phyloP scores from a whole-genome alignment of 2,329 filamentous ascomycete genomes.

The Pseudogymnoascus sp. region DNA sequence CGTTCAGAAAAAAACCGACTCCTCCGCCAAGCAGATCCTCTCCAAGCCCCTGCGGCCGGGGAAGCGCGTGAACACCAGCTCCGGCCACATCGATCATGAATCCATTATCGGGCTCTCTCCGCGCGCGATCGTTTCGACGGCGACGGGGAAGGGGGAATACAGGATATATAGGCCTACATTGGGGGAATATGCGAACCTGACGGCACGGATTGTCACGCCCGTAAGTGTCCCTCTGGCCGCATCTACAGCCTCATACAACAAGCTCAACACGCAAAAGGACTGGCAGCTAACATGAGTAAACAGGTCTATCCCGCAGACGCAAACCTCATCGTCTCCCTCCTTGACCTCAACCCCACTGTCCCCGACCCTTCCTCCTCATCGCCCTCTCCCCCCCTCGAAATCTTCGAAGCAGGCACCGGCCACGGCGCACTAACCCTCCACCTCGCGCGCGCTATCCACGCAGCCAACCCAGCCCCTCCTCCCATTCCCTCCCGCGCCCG shows the following conservation, averaged over 20 bases:
- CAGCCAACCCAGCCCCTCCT: constrained; percentile 51
- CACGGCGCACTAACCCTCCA: constrained; percentile 72
- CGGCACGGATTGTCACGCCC: constrained; percentile 64
- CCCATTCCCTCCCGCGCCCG: constrained; percentile 23
- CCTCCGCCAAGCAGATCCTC: constrained; percentile 24
- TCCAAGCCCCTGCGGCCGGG: constrained; percentile 33
- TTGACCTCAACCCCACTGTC: constrained; percentile 63
- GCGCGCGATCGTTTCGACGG: constrained; percentile 13
- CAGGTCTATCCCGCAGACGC: constrained; percentile 70
- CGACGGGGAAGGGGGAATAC: constrained; percentile 19
- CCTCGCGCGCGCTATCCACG: constrained; percentile 66
- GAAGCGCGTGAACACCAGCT: constrained; percentile 26
- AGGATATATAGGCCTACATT: constrained; percentile 55
- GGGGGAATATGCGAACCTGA: constrained; percentile 62
- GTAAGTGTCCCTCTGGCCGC: constrained; percentile 33
- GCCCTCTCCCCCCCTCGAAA: constrained; percentile 47
- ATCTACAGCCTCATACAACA: neutral
- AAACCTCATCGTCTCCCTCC: constrained; percentile 62
- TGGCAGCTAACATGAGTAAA: constrained; percentile 10
- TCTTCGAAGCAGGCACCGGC: constrained; percentile 79
- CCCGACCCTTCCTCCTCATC: constrained; percentile 48
- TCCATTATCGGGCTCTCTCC: constrained; percentile 23
- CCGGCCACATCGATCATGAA: constrained; percentile 33
- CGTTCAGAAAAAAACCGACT: constrained; percentile 17
- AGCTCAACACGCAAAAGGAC: neutral